phyloP scores from a whole-genome alignment of 2,329 filamentous ascomycete species.

The Pyrenochaeta sp. region DNA sequence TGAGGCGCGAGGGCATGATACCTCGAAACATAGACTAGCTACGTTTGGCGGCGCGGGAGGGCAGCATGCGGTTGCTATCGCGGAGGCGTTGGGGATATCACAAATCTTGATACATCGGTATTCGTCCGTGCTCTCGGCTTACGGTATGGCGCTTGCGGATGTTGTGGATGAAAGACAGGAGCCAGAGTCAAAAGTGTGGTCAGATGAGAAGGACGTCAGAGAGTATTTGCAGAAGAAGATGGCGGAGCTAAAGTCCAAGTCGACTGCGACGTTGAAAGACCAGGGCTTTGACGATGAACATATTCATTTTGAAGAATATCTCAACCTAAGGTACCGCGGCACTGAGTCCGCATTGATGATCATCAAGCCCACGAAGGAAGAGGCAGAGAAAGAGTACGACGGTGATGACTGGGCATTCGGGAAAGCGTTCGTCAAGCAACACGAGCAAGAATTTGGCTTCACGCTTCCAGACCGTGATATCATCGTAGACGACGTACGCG shows the following conservation, averaged over 20 bases:
- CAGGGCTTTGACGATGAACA: conserved; percentile 81
- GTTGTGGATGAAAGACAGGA: conserved; percentile 92
- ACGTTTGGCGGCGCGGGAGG: conserved; percentile 93
- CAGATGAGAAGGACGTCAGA: conserved; percentile 65
- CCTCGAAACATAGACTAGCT: conserved; percentile 86
- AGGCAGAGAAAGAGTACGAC: conserved; percentile 65
- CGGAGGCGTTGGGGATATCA: conserved; percentile 80
- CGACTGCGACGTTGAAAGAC: conserved; percentile 69
- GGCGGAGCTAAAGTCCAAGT: conserved; percentile 80
- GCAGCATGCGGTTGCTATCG: conserved; percentile 91
- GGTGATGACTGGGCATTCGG: conserved; percentile 83
- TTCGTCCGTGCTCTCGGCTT: conserved; percentile 87
- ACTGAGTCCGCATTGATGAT: conserved; percentile 94
- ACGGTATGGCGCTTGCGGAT: conserved; percentile 91
- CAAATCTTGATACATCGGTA: conserved; percentile 89
- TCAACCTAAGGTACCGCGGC: conserved; percentile 91
- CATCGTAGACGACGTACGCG: conserved; percentile 88
- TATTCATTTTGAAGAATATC: conserved; percentile 87
- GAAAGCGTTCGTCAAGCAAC: conserved; percentile 83
- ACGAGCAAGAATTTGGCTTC: conserved; percentile 93
- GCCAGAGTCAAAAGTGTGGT: conserved; percentile 70
- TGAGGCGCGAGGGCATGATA: conserved; percentile 91
- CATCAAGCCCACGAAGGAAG: conserved; percentile 72
- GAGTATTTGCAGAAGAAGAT: conserved; percentile 76
- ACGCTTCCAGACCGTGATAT: conserved; percentile 85